phyloP scores from a whole-genome alignment of 2,329 filamentous ascomycete species.

The Calonectria hongkongensis region DNA sequence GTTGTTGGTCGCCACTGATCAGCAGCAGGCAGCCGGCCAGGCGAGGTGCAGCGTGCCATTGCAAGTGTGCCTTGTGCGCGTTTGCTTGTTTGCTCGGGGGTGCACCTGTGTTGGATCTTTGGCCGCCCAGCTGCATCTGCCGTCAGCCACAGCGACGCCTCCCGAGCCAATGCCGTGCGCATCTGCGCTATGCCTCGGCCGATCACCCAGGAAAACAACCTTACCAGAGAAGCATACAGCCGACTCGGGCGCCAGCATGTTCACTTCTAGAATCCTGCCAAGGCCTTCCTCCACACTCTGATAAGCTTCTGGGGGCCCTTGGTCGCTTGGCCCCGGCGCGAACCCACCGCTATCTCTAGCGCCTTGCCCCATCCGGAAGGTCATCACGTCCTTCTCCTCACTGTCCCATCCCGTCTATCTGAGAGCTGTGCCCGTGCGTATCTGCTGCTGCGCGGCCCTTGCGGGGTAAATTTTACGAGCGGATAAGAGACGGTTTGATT shows the following conservation, averaged over 20 bases:
- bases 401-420: slow-evolving; percentile 39
- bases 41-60: no score
- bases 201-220: slow-evolving; percentile 12
- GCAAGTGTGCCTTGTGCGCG: no score
- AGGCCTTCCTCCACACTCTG: slow-evolving; percentile 25
- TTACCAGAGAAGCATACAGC: slow-evolving; percentile 14
- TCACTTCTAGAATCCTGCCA: slow-evolving; percentile 22
- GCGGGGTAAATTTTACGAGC: slow-evolving; percentile 41
- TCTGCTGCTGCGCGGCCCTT: slow-evolving; percentile 44
- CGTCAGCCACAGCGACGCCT: slow-evolving; percentile 26
- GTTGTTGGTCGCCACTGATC: slow-evolving; percentile 32
- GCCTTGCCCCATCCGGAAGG: slow-evolving; percentile 34
- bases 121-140: not conserved
- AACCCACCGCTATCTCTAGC: slow-evolving; percentile 33
- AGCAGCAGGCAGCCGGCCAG: slow-evolving; percentile 33
- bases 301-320: slow-evolving; percentile 28
- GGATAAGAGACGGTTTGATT: slow-evolving; percentile 20
- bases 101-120: not conserved
- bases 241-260: slow-evolving; percentile 10
- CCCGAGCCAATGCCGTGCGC: slow-evolving; percentile 25
- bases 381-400: slow-evolving; percentile 22
- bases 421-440: slow-evolving; percentile 37
- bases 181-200: not conserved
- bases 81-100: no score
- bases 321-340: not conserved